phyloP scores from a whole-genome alignment of 139 green algal species.

The Volvox reticuliferus region DNA sequence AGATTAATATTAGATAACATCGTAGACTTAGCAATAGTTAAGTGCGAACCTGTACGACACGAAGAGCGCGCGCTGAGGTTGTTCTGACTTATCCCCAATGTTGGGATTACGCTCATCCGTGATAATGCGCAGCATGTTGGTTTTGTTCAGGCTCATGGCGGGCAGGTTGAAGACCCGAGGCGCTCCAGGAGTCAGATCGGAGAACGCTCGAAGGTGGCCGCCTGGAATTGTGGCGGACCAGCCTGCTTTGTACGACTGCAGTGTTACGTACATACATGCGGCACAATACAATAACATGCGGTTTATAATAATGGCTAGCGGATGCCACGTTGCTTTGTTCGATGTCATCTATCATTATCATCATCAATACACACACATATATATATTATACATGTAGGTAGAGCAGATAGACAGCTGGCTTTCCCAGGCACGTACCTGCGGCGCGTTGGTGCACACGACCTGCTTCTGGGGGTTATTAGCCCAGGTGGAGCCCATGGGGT shows the following conservation, averaged over 20 bases:
- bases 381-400: no score
- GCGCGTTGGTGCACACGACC: background rate
- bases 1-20: background rate
- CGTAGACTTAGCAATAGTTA: no score
- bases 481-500: background rate
- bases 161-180: background rate
- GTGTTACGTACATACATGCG: background rate
- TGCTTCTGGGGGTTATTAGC: background rate
- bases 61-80: background rate
- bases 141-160: background rate
- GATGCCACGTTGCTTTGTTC: background rate
- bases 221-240: background rate
- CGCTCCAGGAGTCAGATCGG: background rate
- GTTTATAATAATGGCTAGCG: background rate
- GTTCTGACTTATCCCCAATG: background rate
- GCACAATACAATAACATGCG: background rate
- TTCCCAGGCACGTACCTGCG: no score
- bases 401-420: no score
- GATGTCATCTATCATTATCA: background rate
- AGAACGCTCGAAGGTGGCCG: background rate
- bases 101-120: background rate
- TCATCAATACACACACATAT: background rate
- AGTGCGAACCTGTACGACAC: slow-evolving; percentile 21
- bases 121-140: slow-evolving; percentile 15
- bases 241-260: slow-evolving; percentile 7